These are phyloP conservation scores for Kwoniella botswanensis DNA, from an alignment of 768 basidiomycete species.

Conservation along the genomic window DNA sequence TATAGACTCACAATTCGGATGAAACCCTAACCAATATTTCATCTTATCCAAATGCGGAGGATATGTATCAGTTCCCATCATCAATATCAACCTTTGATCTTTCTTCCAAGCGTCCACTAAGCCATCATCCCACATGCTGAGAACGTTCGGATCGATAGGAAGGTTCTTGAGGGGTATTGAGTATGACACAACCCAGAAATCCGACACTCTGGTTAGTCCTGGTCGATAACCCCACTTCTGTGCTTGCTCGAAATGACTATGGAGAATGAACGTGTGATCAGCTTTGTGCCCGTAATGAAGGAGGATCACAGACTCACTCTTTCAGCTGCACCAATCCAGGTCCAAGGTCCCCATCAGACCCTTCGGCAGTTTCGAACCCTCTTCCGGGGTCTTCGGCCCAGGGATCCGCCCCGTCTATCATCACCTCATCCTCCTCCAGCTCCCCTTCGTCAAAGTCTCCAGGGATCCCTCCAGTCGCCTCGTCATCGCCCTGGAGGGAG, in stretches of 20 bases:
- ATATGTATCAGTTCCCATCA: conserved; percentile 34
- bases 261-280: neutral
- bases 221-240: conserved; percentile 39
- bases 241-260: conserved; percentile 36
- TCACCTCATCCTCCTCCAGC: conserved; percentile 5
- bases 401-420: conserved; percentile 8
- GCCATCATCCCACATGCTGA: conserved; percentile 49
- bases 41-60: conserved; percentile 27
- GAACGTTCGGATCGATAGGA: conserved; percentile 38
- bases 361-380: conserved; percentile 33
- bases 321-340: conserved; percentile 24
- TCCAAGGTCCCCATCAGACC: conserved; percentile 13
- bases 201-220: conserved; percentile 38
- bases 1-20: conserved; percentile 32
- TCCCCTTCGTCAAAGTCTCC: conserved; percentile 14
- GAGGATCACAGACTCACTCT: conserved; percentile 22
- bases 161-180: conserved; percentile 43
- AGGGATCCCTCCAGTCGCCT: conserved; percentile 33
- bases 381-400: conserved; percentile 11
- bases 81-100: conserved; percentile 34
- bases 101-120: conserved; percentile 40
- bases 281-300: neutral
- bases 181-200: conserved; percentile 43
- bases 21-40: conserved; percentile 29
- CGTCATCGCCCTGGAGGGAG: conserved; percentile 45